phyloP scores from a whole-genome alignment of 1,284 basidiomycete genomes.

The Golubevia pallescens region DNA sequence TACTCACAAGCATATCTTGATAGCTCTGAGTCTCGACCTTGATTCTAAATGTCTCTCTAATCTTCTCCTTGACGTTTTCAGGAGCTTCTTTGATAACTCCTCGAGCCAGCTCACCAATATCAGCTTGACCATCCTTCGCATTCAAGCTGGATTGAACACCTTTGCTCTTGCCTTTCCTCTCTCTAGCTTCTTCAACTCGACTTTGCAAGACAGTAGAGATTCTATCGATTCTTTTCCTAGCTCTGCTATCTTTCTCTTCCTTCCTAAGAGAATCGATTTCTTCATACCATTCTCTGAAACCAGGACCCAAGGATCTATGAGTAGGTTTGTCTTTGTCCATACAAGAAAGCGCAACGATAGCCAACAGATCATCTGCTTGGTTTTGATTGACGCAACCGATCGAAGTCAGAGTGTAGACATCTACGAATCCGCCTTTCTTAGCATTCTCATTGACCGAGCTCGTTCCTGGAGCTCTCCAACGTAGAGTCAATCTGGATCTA shows the following conservation, averaged over 20 bases:
- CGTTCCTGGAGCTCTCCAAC: conserved; percentile 46
- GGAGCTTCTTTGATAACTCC: conserved; percentile 15
- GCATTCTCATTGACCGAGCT: conserved; percentile 10
- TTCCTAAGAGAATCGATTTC: conserved; percentile 42
- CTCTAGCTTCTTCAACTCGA: conserved; percentile 28
- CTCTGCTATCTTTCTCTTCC: conserved; percentile 33
- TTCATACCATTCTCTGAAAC: conserved; percentile 58
- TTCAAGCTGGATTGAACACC: conserved; percentile 13
- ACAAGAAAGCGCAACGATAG: conserved; percentile 52
- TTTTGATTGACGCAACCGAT: conserved; percentile 39
- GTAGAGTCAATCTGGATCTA: conserved; percentile 45
- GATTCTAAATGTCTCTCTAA: conserved; percentile 17
- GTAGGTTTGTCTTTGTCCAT: conserved; percentile 49
- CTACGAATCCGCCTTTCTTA: conserved; percentile 32
- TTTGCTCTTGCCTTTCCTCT: conserved; percentile 33
- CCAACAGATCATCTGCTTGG: conserved; percentile 55
- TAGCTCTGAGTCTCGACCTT: conserved; percentile 15
- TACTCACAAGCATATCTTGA: conserved; percentile 46
- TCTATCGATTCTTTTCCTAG: conserved; percentile 31
- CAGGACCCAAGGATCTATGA: conserved; percentile 32
- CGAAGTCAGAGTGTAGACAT: conserved; percentile 49
- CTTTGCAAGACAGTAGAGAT: conserved; percentile 31
- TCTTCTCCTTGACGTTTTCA: conserved; percentile 26
- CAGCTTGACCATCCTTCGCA: conserved; percentile 18
- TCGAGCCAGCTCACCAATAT: conserved; percentile 32